Evolutionary conservation across 1,139 yeast genomes (phyloP).

Genomic region (Suhomyces guaymorum): DNA sequence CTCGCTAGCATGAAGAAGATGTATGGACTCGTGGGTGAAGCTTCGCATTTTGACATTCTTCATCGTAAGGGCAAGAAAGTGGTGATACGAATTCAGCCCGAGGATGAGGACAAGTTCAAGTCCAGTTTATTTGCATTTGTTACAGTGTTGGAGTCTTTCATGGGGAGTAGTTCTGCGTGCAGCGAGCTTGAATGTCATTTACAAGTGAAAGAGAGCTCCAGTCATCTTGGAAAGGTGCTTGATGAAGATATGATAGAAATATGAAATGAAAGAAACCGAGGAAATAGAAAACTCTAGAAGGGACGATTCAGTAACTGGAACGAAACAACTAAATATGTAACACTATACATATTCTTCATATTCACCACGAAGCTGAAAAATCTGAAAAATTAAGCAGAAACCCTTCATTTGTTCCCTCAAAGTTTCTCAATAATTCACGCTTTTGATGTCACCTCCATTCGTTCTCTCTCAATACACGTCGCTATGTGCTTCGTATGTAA

Average conservation of each 20-base stretch:
- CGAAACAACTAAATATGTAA: too few relatives aligned
- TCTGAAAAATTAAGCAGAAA: too few relatives aligned
- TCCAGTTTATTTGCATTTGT: constrained; percentile 34
- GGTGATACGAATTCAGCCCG: constrained; percentile 27
- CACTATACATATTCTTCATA: too few relatives aligned
- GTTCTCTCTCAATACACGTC: too few relatives aligned
- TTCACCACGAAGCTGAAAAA: too few relatives aligned
- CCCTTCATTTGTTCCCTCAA: too few relatives aligned
- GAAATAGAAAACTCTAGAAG: too few relatives aligned
- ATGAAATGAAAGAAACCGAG: too few relatives aligned
- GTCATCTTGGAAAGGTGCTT: constrained; percentile 18
- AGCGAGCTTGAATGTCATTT: constrained; percentile 27
- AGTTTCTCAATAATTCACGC: too few relatives aligned
- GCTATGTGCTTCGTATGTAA: too few relatives aligned
- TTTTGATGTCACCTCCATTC: too few relatives aligned
- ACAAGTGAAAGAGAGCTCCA: constrained; percentile 18
- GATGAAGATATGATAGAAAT: not conserved
- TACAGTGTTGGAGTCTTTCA: constrained; percentile 28
- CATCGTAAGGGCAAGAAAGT: constrained; percentile 19
- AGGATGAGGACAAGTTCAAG: constrained; percentile 30
- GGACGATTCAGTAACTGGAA: too few relatives aligned
- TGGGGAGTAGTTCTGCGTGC: constrained; percentile 20
- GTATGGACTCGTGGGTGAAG: constrained; percentile 43
- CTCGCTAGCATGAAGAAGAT: constrained; percentile 31
- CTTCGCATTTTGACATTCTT: constrained; percentile 42